phyloP scores from a whole-genome alignment of 148 eudicot genomes.

The Camellia sinensis region DNA sequence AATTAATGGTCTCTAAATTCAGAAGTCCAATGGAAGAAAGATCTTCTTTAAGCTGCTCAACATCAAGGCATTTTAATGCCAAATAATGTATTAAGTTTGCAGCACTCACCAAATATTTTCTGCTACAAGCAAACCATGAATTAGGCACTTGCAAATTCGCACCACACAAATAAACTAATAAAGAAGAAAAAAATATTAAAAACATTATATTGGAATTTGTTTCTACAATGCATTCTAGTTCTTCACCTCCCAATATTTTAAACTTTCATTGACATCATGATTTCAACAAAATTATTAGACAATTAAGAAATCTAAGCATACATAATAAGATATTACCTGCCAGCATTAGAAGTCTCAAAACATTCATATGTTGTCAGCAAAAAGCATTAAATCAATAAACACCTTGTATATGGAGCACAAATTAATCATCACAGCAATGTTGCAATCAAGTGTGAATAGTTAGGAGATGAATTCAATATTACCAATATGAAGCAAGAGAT shows the following conservation, averaged over 20 bases:
- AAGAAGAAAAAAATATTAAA: neutral
- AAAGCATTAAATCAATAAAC: neutral
- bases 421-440: neutral
- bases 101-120: slow-evolving; percentile 43
- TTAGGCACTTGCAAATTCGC: neutral
- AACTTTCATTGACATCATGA: neutral
- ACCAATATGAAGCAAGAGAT: neutral
- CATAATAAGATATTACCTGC: neutral
- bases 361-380: neutral
- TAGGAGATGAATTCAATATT: neutral
- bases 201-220: neutral
- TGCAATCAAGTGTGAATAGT: neutral
- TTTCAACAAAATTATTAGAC: neutral
- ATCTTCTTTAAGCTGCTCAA: slow-evolving; percentile 45
- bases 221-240: neutral
- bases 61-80: slow-evolving; percentile 46
- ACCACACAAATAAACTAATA: neutral
- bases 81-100: slow-evolving; percentile 53
- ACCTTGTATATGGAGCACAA: neutral
- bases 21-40: slow-evolving; percentile 45
- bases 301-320: neutral
- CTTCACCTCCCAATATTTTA: neutral
- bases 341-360: neutral
- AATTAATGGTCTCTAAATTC: slow-evolving; percentile 41
- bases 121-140: slow-evolving; percentile 26